phyloP scores from a whole-genome alignment of 805 yeast genomes.

The Candida endomychidarum region DNA sequence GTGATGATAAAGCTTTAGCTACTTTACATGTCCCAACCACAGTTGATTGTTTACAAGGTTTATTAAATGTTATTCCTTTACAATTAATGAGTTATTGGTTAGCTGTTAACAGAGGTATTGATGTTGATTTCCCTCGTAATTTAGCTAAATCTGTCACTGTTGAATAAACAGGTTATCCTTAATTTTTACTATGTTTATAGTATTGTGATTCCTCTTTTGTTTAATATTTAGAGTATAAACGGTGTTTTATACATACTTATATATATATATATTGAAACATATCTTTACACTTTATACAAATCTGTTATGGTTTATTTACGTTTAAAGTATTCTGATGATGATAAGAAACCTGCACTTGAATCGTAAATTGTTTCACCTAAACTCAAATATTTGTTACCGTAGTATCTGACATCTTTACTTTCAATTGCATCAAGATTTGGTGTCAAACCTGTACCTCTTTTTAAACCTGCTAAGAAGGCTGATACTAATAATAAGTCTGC shows the following conservation, averaged over 20 bases:
- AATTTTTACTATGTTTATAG: too few relatives aligned
- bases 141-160: conserved; percentile 98
- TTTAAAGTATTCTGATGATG: conserved; percentile 70
- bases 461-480: conserved; percentile 69
- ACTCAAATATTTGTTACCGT: conserved; percentile 66
- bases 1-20: conserved; percentile 56
- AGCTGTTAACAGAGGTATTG: conserved; percentile 91
- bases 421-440: conserved; percentile 52
- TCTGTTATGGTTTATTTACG: conserved; percentile 39
- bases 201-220: conserved; percentile 8
- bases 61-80: conserved; percentile 88
- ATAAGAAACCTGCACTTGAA: conserved; percentile 64
- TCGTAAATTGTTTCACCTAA: conserved; percentile 86
- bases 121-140: conserved; percentile 98
- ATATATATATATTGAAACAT: conserved; percentile 7
- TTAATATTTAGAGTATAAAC: conserved; percentile 1
- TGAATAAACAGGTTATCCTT: too few relatives aligned
- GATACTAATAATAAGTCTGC: conserved; percentile 63
- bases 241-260: conserved; percentile 1
- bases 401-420: conserved; percentile 46
- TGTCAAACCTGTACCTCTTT: conserved; percentile 66
- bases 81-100: conserved; percentile 97
- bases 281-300: conserved; percentile 4
- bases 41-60: conserved; percentile 96
- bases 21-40: conserved; percentile 90